Evolutionary conservation across 768 basidiomycete genomes (phyloP).

Genomic region (Lentinula boryana): DNA sequence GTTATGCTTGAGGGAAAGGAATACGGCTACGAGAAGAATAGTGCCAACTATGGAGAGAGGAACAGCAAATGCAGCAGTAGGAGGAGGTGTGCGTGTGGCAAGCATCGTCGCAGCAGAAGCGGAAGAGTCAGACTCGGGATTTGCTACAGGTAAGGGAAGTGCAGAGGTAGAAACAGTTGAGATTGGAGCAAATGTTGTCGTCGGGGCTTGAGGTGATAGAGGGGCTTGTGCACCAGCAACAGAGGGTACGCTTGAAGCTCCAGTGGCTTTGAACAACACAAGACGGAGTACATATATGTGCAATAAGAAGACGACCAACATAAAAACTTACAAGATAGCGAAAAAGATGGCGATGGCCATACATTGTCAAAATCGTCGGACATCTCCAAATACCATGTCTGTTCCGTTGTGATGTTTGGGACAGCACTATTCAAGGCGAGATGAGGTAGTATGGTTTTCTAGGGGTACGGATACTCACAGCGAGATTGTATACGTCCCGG

Average conservation of each 20-base stretch:
- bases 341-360: slow-evolving; percentile 20
- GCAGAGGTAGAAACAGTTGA: not conserved
- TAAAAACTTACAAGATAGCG: slow-evolving; percentile 17
- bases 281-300: not conserved
- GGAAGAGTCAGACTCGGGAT: not conserved
- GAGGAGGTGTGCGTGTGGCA: slow-evolving; percentile 18
- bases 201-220: not conserved
- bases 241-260: not conserved
- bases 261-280: not conserved
- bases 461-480: not conserved
- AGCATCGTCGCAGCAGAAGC: slow-evolving; percentile 10
- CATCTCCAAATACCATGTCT: slow-evolving; percentile 14
- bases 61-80: slow-evolving; percentile 25
- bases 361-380: slow-evolving; percentile 19
- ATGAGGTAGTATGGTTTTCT: not conserved
- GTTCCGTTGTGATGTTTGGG: slow-evolving; percentile 13
- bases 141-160: not conserved
- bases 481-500: not conserved
- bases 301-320: not conserved
- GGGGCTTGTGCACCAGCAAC: not conserved
- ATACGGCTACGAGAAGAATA: slow-evolving; percentile 22
- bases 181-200: not conserved
- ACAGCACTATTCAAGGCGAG: slow-evolving; percentile 11
- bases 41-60: slow-evolving; percentile 26
- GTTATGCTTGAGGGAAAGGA: slow-evolving; percentile 21